These are phyloP conservation scores for Aegilops longissima DNA, from an alignment of 176 grass and related monocot genomes.

Conservation along the genomic window DNA sequence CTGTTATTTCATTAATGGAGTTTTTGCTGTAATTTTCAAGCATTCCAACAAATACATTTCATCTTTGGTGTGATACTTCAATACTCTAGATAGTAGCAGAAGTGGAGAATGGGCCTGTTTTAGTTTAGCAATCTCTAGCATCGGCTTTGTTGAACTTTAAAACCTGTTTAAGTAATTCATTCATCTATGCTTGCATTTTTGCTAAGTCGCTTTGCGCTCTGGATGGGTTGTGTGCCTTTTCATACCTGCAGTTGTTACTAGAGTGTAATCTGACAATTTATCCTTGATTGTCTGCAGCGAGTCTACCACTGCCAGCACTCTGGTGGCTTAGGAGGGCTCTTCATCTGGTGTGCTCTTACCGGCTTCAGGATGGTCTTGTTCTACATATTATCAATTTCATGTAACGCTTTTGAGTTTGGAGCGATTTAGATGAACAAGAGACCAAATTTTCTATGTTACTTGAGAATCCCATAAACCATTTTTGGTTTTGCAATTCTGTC, in stretches of 20 bases:
- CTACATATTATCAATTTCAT: slow-evolving; percentile 37
- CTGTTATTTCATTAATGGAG: background rate
- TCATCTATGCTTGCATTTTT: background rate
- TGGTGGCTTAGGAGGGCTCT: slow-evolving; percentile 60
- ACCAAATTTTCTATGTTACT: slow-evolving; percentile 49
- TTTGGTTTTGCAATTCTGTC: slow-evolving; percentile 41
- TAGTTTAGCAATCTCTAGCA: too few relatives aligned
- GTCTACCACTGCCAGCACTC: slow-evolving; percentile 73
- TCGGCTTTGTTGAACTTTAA: too few relatives aligned
- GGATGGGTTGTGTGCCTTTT: background rate
- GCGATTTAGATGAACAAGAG: slow-evolving; percentile 40
- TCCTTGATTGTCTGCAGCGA: slow-evolving; percentile 44
- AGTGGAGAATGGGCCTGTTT: too few relatives aligned
- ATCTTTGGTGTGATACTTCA: too few relatives aligned
- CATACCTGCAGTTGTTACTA: background rate
- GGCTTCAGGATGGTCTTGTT: slow-evolving; percentile 16
- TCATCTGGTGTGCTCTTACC: slow-evolving; percentile 8
- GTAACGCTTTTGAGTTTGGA: slow-evolving; percentile 43
- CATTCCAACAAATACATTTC: too few relatives aligned
- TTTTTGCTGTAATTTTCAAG: background rate
- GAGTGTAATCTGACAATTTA: background rate
- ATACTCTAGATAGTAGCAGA: too few relatives aligned
- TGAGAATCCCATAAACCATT: slow-evolving; percentile 35
- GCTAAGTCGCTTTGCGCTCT: background rate
- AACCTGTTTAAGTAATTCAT: background rate